Conservation (phyloP, 257 asterid species). For the Solanum tacnaense region DNA sequence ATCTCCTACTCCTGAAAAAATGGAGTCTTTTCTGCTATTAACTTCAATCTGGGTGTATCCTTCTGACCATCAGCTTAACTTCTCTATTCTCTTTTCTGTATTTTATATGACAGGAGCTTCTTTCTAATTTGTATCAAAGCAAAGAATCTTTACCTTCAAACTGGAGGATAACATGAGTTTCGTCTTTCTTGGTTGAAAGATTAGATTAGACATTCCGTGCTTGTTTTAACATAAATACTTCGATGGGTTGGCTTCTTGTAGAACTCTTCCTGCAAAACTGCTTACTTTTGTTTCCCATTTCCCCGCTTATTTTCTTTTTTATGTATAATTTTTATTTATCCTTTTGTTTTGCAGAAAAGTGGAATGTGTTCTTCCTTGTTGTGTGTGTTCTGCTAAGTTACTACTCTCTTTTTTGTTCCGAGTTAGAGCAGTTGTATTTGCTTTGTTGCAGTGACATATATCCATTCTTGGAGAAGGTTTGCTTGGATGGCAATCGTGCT, state of each 20-base stretch:
- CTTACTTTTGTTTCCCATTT: not conserved
- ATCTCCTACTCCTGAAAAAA: not conserved
- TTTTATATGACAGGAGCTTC: not conserved
- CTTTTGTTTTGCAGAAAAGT: not conserved
- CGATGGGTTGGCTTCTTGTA: not conserved
- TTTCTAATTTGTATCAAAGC: not conserved
- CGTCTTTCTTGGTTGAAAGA: not conserved
- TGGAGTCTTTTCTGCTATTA: not conserved
- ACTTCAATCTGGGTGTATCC: not conserved
- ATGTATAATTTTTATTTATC: not conserved
- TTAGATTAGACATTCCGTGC: not conserved
- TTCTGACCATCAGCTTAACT: not conserved
- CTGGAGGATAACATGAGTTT: not conserved
- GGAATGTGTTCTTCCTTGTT: not conserved
- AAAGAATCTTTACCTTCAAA: not conserved
- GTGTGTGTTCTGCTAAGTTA: not conserved
- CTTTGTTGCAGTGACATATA: constrained; percentile 49
- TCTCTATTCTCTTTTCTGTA: not conserved
- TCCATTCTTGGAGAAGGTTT: constrained; percentile 58
- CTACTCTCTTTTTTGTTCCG: not conserved
- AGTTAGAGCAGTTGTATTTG: not conserved
- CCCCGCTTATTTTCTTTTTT: not conserved
- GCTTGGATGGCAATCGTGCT: constrained; percentile 64
- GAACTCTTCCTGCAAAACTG: not conserved
- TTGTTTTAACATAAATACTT: not conserved